Conservation (phyloP, 2,329 filamentous ascomycete species). For the Clonostachys sp. region DNA sequence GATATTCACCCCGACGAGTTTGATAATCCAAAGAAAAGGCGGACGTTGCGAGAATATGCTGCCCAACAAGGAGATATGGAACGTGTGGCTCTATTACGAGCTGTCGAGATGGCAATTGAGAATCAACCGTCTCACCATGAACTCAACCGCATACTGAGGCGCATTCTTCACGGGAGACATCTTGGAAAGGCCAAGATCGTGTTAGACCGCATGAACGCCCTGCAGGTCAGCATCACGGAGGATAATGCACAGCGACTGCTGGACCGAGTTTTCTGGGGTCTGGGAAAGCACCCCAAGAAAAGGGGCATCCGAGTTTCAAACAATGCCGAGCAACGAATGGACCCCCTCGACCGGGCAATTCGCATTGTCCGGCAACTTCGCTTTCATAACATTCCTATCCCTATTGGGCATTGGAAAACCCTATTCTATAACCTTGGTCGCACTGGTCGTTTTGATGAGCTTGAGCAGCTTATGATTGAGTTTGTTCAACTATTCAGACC, state of each 20-base stretch:
- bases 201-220: conserved; percentile 23
- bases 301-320: conserved; percentile 6
- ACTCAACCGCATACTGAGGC: conserved; percentile 13
- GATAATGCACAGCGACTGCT: conserved; percentile 17
- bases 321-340: conserved; percentile 7
- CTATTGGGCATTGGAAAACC: conserved; percentile 32
- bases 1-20: conserved; percentile 54
- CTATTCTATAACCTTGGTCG: conserved; percentile 38
- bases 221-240: conserved; percentile 18
- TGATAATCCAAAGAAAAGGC: conserved; percentile 36
- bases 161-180: conserved; percentile 7
- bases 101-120: conserved; percentile 24
- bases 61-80: conserved; percentile 30
- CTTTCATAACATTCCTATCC: conserved; percentile 24
- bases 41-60: conserved; percentile 27
- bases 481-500: conserved; percentile 32
- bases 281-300: conserved; percentile 18
- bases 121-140: conserved; percentile 8
- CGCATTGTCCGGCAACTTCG: conserved; percentile 17
- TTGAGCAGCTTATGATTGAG: conserved; percentile 36
- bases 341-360: conserved; percentile 21
- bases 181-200: conserved; percentile 15
- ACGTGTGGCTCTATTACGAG: conserved; percentile 30
- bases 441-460: conserved; percentile 33
- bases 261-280: conserved; percentile 12